A percentile compares a stretch with the other conserved stretches of the same genome.
Conservation (phyloP, 75 land plant species). For the Sequoia sempervirens region DNA sequence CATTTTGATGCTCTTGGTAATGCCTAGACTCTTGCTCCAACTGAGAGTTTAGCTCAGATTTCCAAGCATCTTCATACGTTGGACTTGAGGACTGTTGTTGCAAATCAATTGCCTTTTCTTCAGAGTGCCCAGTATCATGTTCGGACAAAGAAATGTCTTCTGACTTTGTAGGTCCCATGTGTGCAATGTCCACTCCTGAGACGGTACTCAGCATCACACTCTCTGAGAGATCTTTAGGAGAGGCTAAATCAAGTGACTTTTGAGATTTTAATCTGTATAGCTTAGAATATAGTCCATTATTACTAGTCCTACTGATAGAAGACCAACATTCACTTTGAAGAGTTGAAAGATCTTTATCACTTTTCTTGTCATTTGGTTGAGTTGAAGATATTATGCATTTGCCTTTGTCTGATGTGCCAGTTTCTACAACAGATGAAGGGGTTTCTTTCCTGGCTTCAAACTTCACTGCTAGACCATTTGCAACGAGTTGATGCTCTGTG, state of each 20-base stretch:
- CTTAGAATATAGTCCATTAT: neutral
- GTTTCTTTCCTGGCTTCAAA: conserved; percentile 1
- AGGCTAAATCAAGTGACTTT: neutral
- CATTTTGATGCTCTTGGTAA: neutral
- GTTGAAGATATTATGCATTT: neutral
- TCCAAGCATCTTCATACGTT: neutral
- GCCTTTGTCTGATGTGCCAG: neutral
- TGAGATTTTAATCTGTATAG: neutral
- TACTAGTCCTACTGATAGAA: conserved; percentile 5
- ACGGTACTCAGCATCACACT: neutral
- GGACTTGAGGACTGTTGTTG: neutral
- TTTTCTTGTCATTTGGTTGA: neutral
- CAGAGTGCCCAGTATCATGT: neutral
- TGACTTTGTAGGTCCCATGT: conserved; percentile 3
- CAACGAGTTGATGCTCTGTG: neutral
- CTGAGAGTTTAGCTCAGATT: neutral
- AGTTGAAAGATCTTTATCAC: neutral
- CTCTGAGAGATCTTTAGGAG: neutral
- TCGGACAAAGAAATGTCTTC: neutral
- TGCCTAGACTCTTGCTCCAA: conserved; percentile 4
- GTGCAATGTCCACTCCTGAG: neutral
- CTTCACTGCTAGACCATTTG: neutral
- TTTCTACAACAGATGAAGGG: neutral
- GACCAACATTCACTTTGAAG: neutral
- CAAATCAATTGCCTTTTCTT: neutral